Conservation (phyloP, 2,329 filamentous ascomycete species). For the Macrophomina pseudophaseolina region DNA sequence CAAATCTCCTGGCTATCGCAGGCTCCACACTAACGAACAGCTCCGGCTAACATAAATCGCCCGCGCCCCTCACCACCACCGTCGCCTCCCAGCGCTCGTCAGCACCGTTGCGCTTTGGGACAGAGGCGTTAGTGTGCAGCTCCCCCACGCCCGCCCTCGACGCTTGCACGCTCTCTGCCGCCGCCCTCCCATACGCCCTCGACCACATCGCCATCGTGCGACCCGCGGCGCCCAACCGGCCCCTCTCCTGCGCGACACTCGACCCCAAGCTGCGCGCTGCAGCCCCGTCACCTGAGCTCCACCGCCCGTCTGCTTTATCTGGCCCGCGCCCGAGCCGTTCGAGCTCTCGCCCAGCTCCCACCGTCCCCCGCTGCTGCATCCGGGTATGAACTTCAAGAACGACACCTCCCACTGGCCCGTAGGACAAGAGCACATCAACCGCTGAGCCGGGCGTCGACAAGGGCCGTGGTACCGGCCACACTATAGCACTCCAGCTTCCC, state of each 20-base stretch:
- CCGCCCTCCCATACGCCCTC: neutral
- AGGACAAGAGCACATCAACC: constrained; percentile 53
- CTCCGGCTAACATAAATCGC: constrained; percentile 5
- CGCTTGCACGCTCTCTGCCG: neutral
- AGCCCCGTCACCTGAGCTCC: constrained; percentile 13
- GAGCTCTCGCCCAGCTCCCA: neutral
- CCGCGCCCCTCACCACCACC: neutral
- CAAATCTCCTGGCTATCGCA: too few relatives aligned
- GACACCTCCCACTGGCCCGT: constrained; percentile 50
- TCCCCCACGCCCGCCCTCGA: constrained; percentile 17
- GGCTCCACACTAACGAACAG: constrained; percentile 11
- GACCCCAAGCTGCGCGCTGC: neutral
- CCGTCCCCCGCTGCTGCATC: constrained; percentile 17
- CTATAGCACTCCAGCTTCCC: neutral
- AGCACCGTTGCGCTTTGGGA: constrained; percentile 11
- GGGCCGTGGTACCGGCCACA: constrained; percentile 11
- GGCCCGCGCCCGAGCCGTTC: neutral
- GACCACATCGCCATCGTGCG: neutral
- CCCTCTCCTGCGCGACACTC: constrained; percentile 9
- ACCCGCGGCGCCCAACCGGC: constrained; percentile 3
- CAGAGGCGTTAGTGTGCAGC: constrained; percentile 7
- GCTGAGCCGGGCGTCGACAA: constrained; percentile 34
- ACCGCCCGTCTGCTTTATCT: constrained; percentile 14
- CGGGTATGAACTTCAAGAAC: constrained; percentile 51
- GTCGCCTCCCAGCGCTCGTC: neutral